These are phyloP conservation scores for Yamadazyma laniorum DNA, from an alignment of 805 yeast genomes.

Conservation along the genomic window DNA sequence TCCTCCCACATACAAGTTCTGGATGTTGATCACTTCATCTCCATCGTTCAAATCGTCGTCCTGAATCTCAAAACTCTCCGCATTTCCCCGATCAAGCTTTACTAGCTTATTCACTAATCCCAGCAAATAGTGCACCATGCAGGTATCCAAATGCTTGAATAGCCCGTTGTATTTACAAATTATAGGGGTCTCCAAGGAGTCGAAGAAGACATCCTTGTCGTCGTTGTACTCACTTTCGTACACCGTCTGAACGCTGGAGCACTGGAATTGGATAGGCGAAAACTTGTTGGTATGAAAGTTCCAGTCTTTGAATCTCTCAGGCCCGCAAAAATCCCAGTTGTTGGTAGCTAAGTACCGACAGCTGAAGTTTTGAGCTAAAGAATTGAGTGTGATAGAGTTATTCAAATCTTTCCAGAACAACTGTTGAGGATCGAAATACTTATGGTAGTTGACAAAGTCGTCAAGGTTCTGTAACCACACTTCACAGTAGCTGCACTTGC, in stretches of 20 bases:
- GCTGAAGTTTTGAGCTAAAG: slow-evolving; percentile 37
- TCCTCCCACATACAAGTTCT: slow-evolving; percentile 32
- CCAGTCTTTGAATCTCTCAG: slow-evolving; percentile 5
- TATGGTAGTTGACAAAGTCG: slow-evolving; percentile 60
- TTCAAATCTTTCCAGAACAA: slow-evolving; percentile 58
- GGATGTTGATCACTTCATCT: slow-evolving; percentile 24
- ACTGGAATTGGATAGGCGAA: slow-evolving; percentile 28
- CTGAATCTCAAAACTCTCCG: slow-evolving; percentile 32
- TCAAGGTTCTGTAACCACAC: slow-evolving; percentile 53
- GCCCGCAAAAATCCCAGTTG: slow-evolving; percentile 12
- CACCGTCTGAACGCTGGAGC: slow-evolving; percentile 30
- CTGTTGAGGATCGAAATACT: slow-evolving; percentile 47
- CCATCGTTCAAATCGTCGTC: slow-evolving; percentile 36
- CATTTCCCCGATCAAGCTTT: slow-evolving; percentile 40
- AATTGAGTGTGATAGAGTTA: slow-evolving; percentile 55
- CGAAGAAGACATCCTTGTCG: slow-evolving; percentile 22
- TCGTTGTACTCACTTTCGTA: slow-evolving; percentile 41
- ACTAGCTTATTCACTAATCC: slow-evolving; percentile 30
- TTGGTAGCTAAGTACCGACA: slow-evolving; percentile 7
- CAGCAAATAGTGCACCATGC: slow-evolving; percentile 35
- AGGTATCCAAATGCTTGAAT: slow-evolving; percentile 16
- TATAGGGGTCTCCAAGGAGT: slow-evolving; percentile 4
- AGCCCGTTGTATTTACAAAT: slow-evolving; percentile 9
- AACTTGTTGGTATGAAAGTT: slow-evolving; percentile 13
- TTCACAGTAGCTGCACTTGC: slow-evolving; percentile 59